These are phyloP conservation scores for Yamadazyma dushanensis DNA, from an alignment of 1,139 yeast species.

Conservation along the genomic window DNA sequence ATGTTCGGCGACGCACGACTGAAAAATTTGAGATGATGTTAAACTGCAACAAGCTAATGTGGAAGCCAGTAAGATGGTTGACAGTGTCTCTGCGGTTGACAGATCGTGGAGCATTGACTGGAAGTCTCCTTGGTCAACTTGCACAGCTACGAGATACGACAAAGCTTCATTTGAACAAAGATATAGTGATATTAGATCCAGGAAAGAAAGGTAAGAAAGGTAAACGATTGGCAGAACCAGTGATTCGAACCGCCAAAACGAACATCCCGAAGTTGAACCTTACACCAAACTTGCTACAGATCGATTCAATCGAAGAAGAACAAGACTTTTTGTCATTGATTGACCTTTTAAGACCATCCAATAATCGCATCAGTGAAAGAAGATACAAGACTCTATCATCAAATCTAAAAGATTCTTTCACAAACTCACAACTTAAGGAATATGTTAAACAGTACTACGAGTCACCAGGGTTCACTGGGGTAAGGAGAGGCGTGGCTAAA, in stretches of 20 bases:
- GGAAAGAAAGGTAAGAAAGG: not conserved
- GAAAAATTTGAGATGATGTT: constrained; percentile 5
- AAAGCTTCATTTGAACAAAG: constrained; percentile 4
- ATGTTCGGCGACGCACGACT: constrained; percentile 1
- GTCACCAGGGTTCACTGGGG: constrained; percentile 9
- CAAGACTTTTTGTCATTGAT: constrained; percentile 1
- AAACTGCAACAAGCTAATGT: not conserved
- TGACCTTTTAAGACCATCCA: constrained; percentile 5
- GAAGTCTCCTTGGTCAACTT: constrained; percentile 1
- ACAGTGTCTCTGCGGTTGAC: not conserved
- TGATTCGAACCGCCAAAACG: too few species aligned
- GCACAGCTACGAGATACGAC: constrained; percentile 3
- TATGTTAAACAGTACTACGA: constrained; percentile 18
- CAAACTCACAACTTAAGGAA: constrained; percentile 21
- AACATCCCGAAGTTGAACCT: not conserved
- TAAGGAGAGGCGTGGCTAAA: constrained; percentile 11
- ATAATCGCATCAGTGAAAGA: constrained; percentile 10
- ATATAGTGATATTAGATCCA: constrained; percentile 4
- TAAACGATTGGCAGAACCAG: too few species aligned
- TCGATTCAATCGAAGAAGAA: not conserved
- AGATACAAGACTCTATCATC: constrained; percentile 7
- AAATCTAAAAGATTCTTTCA: constrained; percentile 19
- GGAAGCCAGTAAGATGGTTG: not conserved
- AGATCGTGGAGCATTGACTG: constrained; percentile 2
- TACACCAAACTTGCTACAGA: not conserved